phyloP scores from a whole-genome alignment of 2,329 filamentous ascomycete genomes.

The Gaeumannomyces sp. region DNA sequence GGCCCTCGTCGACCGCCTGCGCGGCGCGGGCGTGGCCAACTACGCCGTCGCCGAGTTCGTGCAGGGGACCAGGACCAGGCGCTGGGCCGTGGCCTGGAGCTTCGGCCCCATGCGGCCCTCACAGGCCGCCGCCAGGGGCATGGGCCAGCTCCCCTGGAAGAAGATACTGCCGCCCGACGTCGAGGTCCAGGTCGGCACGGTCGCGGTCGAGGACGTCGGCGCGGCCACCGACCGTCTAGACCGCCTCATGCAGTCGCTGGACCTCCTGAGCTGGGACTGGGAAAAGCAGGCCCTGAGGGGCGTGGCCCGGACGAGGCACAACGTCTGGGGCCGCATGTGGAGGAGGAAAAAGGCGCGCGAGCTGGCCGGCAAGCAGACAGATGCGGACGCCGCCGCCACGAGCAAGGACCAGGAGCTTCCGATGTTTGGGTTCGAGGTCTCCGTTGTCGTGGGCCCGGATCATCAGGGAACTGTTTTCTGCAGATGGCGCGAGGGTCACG shows the following conservation, averaged over 20 bases:
- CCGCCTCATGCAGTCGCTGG: conserved; percentile 45
- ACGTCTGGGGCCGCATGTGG: conserved; percentile 75
- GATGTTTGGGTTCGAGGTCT: conserved; percentile 53
- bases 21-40: conserved; percentile 55
- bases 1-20: conserved; percentile 51
- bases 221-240: conserved; percentile 30
- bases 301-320: conserved; percentile 56
- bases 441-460: conserved; percentile 33
- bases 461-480: conserved; percentile 41
- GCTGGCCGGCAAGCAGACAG: conserved; percentile 13
- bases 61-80: conserved; percentile 69
- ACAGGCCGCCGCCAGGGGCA: conserved; percentile 37
- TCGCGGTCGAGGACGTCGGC: conserved; percentile 23
- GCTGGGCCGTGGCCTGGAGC: conserved; percentile 90
- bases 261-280: conserved; percentile 60
- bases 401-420: conserved; percentile 26
- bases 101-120: conserved; percentile 62
- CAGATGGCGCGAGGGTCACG: conserved; percentile 70
- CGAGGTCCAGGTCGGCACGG: too few species aligned
- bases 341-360: conserved; percentile 49
- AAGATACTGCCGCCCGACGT: too few species aligned
- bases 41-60: conserved; percentile 77
- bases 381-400: neutral
- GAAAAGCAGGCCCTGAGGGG: conserved; percentile 46
- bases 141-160: conserved; percentile 13